Conservation (phyloP, 768 basidiomycete species). For the Infundibulicybe gibba region DNA sequence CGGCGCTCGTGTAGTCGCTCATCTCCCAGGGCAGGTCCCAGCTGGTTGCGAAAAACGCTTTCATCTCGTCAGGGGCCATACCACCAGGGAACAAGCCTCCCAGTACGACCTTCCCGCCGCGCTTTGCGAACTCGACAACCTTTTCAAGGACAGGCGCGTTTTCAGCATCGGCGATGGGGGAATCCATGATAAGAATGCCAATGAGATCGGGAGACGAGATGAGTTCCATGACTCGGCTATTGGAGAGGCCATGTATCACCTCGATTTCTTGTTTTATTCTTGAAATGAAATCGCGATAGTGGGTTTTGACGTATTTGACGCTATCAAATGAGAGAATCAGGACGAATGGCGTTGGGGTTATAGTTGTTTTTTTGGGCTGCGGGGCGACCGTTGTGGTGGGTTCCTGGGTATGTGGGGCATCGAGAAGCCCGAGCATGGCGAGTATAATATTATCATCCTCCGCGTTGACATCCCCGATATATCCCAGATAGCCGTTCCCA, state of each 20-base stretch:
- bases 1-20: no score
- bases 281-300: background rate
- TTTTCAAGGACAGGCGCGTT: slow-evolving; percentile 15
- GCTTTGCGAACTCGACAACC: slow-evolving; percentile 20
- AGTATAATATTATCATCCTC: slow-evolving; percentile 24
- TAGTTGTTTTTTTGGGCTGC: no score
- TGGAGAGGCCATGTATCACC: slow-evolving; percentile 17
- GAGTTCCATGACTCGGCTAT: slow-evolving; percentile 15
- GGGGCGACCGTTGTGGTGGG: no score
- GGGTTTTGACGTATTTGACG: no score
- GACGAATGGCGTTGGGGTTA: no score
- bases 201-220: slow-evolving; percentile 20
- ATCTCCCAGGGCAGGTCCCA: no score
- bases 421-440: slow-evolving; percentile 28
- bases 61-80: slow-evolving; percentile 10
- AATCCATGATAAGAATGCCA: slow-evolving; percentile 26
- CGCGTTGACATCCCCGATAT: slow-evolving; percentile 28
- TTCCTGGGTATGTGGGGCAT: background rate
- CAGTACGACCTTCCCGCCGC: slow-evolving; percentile 24
- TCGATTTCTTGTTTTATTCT: slow-evolving; percentile 11
- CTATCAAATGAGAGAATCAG: no score
- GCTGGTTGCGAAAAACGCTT: no score
- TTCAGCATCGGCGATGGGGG: slow-evolving; percentile 12
- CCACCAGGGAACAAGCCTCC: slow-evolving; percentile 21
- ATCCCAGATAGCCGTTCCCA: slow-evolving; percentile 33